Evolutionary conservation across 345 rosid genomes (phyloP), one percentile per base, ranked within the genome.

Genomic region (Salix udensis): DNA sequence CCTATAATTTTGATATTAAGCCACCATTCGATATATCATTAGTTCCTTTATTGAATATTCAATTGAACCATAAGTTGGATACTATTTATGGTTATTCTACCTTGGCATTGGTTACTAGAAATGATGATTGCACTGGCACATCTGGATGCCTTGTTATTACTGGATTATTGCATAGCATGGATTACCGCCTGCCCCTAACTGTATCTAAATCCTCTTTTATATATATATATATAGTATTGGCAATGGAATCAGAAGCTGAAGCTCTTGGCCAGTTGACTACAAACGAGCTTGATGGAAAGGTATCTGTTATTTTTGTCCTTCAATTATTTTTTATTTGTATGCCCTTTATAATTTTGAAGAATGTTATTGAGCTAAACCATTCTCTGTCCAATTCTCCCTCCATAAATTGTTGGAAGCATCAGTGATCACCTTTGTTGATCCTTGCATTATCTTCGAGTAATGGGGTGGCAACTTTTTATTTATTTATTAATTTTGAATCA

Each of bases 161-260:
- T 61, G 14, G 46, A 42, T 15, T 55, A 23, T 66, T 30, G 23
- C 48, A 36, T 36, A 10, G 61, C 66, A 55, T n/a, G n/a, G 50
- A 65, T 13, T 46, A 37, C 15, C 48, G 7, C 7, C 36, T 24
- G 44, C 14, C 66, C 40, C 34, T 24, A 71, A 39, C 50, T 37
- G 68, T 70, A 61, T 52, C 48, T 24, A 40, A 75, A 12, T 68
- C 44, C 44, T 34, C 34, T 5, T 34, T 4, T 34, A 31, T 31
- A 31, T 31, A 34, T 34, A 34, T 36, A 36, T 36, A 36, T 36
- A 36, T 21, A 82, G 84, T 82, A 14, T 6, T 90, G 91, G 84
- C 88, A 75, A 90, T 91, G 96, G 96, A 91, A 83, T 91, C 92
- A 7, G 86, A 89, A 86, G 91, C 94, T 26, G 94, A 91, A 68